These are phyloP conservation scores for Schizochytrium sp. DNA, from an alignment of 108 stramenopile species.

Conservation along the genomic window DNA sequence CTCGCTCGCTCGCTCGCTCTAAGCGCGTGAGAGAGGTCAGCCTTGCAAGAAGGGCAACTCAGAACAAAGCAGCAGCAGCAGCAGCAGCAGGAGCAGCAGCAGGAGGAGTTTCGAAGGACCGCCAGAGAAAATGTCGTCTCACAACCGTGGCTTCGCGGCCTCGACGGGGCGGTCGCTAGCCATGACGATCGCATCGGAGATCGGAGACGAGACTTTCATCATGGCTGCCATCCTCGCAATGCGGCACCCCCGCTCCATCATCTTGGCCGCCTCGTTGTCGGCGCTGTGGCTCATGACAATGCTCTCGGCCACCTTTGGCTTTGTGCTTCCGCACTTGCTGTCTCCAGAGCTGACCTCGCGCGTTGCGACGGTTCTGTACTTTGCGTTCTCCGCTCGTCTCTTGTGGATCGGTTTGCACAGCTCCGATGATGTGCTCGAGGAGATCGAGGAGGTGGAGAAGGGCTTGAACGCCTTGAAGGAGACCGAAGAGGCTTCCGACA, in stretches of 20 bases:
- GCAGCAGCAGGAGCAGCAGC: too few species aligned
- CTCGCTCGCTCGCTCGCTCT: too few species aligned
- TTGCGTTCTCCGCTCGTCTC: constrained; percentile 91
- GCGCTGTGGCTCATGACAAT: constrained; percentile 91
- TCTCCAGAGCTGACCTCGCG: constrained; percentile 84
- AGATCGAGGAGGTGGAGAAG: constrained; percentile 95
- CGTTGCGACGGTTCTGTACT: constrained; percentile 70
- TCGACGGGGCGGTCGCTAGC: constrained; percentile 13
- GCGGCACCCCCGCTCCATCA: constrained; percentile 71
- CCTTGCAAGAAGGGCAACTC: too few species aligned
- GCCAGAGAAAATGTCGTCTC: not conserved
- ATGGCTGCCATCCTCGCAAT: constrained; percentile 95
- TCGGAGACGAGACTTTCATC: constrained; percentile 99
- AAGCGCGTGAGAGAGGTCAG: too few species aligned
- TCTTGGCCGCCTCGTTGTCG: constrained; percentile 80
- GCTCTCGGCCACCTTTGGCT: constrained; percentile 75
- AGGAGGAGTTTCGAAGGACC: too few species aligned
- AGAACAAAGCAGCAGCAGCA: too few species aligned
- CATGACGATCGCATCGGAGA: constrained; percentile 94
- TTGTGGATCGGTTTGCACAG: constrained; percentile 68
- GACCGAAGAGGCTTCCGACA: not conserved
- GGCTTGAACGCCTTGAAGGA: constrained; percentile 52
- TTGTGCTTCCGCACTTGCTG: constrained; percentile 78
- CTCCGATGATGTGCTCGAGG: constrained; percentile 74
- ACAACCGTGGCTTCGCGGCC: not conserved